A percentile compares a stretch with the other conserved stretches of the same genome.
Conservation (phyloP, 192 early-diverging fungal species). For the Coemansia sp. region DNA sequence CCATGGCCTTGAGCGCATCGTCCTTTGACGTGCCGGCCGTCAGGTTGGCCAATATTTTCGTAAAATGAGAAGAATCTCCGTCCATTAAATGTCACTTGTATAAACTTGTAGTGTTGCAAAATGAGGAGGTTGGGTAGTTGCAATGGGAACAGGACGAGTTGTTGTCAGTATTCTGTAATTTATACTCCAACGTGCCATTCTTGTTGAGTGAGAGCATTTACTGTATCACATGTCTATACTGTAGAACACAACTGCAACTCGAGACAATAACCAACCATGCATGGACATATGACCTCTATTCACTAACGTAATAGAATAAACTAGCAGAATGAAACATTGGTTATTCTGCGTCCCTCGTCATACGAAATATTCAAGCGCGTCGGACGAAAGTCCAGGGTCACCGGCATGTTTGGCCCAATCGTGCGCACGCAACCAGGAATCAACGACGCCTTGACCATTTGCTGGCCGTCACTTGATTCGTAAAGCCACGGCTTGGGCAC, state of each 20-base stretch:
- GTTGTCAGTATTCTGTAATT: too few species aligned
- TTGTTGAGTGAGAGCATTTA: too few species aligned
- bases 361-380: conserved; percentile 32
- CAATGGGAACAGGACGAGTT: too few species aligned
- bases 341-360: conserved; percentile 14
- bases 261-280: neutral
- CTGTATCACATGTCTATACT: too few species aligned
- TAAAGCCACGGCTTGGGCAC: conserved; percentile 8
- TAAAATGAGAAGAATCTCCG: conserved; percentile 2
- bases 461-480: neutral
- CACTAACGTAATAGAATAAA: too few species aligned
- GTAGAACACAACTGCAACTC: too few species aligned
- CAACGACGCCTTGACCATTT: conserved; percentile 17
- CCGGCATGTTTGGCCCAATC: conserved; percentile 22
- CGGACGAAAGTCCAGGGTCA: conserved; percentile 36
- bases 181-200: too few species aligned
- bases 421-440: conserved; percentile 31
- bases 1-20: conserved; percentile 7
- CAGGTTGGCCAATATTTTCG: conserved; percentile 9
- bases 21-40: conserved; percentile 9
- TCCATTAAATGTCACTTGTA: neutral
- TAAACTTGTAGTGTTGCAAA: too few species aligned
- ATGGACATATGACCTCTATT: neutral
- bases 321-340: conserved; percentile 10
- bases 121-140: too few species aligned